These are phyloP conservation scores for Nannochloropsis granulata DNA, from an alignment of 108 stramenopile genomes.

Conservation along the genomic window DNA sequence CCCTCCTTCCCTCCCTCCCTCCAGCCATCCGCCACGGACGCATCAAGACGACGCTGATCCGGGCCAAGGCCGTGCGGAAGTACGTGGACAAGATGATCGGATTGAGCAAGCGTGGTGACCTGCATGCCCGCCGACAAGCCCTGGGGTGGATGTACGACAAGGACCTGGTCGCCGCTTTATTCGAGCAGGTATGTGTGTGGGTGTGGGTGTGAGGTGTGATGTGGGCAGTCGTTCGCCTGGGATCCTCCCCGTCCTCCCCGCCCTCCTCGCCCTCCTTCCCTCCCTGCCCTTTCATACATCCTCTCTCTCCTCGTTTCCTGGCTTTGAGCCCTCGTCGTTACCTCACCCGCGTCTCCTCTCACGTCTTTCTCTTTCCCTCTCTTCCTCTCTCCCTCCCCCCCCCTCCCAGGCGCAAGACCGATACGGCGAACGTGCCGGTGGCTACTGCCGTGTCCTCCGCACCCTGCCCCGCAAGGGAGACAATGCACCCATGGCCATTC, in stretches of 20 bases:
- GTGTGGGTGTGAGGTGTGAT: slow-evolving; percentile 29
- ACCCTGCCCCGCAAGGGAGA: slow-evolving; percentile 84
- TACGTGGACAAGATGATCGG: slow-evolving; percentile 91
- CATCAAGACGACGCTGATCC: slow-evolving; percentile 80
- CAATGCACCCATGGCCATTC: slow-evolving; percentile 88
- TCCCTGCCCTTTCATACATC: too few species aligned
- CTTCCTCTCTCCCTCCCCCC: neutral
- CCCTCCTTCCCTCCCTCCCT: neutral
- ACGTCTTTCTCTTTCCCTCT: neutral
- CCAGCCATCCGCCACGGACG: slow-evolving; percentile 79
- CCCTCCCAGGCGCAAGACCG: neutral
- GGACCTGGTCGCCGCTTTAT: slow-evolving; percentile 80
- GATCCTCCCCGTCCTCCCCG: neutral
- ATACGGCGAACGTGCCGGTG: slow-evolving; percentile 31
- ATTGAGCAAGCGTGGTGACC: slow-evolving; percentile 74
- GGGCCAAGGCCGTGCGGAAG: slow-evolving; percentile 64
- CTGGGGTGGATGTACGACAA: slow-evolving; percentile 91
- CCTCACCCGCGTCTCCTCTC: too few species aligned
- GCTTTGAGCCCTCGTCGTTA: too few species aligned
- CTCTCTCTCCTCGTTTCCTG: too few species aligned
- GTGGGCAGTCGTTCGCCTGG: neutral
- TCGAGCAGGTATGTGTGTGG: slow-evolving; percentile 75
- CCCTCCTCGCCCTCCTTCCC: neutral
- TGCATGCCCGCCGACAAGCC: slow-evolving; percentile 77
- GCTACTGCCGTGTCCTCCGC: slow-evolving; percentile 82